Conservation (phyloP, 352 stramenopile genomes). For the Globisporangium emineosum region DNA sequence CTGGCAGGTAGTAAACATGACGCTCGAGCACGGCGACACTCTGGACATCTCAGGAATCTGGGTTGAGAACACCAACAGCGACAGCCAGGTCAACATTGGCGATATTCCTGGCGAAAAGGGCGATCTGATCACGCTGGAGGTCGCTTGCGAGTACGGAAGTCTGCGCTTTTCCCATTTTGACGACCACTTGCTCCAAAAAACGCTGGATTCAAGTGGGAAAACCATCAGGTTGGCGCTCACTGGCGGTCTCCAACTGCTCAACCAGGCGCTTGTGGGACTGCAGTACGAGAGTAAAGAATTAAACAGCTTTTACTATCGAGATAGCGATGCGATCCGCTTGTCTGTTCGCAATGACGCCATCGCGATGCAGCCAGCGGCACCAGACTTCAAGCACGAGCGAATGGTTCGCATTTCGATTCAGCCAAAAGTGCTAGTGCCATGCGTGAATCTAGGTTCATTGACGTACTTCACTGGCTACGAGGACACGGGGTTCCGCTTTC, state of each 20-base stretch:
- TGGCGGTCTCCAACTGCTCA: conserved; percentile 11
- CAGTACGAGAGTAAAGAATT: conserved; percentile 17
- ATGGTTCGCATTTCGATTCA: conserved; percentile 25
- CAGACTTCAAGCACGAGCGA: conserved; percentile 18
- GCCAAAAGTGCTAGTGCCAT: conserved; percentile 24
- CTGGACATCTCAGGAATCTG: conserved; percentile 14
- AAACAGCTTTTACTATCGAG: conserved; percentile 7
- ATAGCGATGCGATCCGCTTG: conserved; percentile 22
- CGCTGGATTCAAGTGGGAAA: neutral
- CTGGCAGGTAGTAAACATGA: conserved; percentile 19
- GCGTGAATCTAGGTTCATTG: conserved; percentile 21
- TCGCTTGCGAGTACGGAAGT: conserved; percentile 12
- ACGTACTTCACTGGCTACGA: conserved; percentile 32
- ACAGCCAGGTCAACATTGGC: neutral
- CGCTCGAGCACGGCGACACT: conserved; percentile 13
- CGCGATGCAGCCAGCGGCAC: neutral
- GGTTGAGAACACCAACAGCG: conserved; percentile 14
- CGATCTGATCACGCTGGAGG: conserved; percentile 10
- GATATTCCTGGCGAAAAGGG: neutral
- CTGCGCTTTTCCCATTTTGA: conserved; percentile 15
- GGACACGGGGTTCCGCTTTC: conserved; percentile 43
- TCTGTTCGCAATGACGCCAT: conserved; percentile 15
- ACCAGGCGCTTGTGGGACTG: conserved; percentile 19
- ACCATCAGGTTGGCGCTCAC: neutral
- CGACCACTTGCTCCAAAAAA: neutral